These are phyloP conservation scores for Amphibolis antarctica DNA, from an alignment of 106 monocot species.

Conservation along the genomic window DNA sequence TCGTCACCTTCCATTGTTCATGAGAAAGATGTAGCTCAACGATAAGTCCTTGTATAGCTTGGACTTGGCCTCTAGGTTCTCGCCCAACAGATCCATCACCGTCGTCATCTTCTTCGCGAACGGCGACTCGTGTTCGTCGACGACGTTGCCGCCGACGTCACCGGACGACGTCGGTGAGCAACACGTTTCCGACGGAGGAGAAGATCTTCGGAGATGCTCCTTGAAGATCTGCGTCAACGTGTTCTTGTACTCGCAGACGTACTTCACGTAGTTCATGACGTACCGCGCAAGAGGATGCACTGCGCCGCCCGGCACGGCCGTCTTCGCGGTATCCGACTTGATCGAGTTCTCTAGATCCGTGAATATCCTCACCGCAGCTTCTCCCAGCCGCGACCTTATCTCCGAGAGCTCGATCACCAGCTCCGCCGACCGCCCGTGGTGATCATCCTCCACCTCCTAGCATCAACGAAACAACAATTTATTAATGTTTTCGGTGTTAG, in stretches of 20 bases:
- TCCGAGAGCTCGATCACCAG: constrained; percentile 2
- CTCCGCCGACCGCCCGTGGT: not conserved
- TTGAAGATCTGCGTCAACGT: constrained; percentile 24
- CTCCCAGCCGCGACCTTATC: constrained; percentile 17
- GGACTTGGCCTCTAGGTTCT: constrained; percentile 43
- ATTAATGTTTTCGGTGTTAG: too few relatives aligned
- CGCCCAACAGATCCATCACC: constrained; percentile 47
- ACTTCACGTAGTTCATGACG: constrained; percentile 46
- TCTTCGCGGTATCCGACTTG: constrained; percentile 22
- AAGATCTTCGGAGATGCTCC: constrained; percentile 4
- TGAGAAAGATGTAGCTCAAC: constrained; percentile 51
- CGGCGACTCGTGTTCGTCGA: constrained; percentile 2
- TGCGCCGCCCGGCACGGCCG: constrained; percentile 38
- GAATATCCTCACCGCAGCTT: constrained; percentile 30
- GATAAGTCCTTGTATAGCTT: constrained; percentile 56
- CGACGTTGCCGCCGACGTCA: not conserved
- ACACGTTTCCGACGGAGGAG: not conserved
- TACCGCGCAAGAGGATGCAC: constrained; percentile 41
- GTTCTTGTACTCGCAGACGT: constrained; percentile 33
- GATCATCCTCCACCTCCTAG: not conserved
- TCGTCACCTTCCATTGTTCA: constrained; percentile 84
- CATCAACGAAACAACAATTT: too few relatives aligned
- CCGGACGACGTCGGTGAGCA: not conserved
- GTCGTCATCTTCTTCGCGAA: constrained; percentile 30
- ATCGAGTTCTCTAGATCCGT: constrained; percentile 27